Conservation (phyloP, 345 rosid genomes). For the Heritiera fomes region DNA sequence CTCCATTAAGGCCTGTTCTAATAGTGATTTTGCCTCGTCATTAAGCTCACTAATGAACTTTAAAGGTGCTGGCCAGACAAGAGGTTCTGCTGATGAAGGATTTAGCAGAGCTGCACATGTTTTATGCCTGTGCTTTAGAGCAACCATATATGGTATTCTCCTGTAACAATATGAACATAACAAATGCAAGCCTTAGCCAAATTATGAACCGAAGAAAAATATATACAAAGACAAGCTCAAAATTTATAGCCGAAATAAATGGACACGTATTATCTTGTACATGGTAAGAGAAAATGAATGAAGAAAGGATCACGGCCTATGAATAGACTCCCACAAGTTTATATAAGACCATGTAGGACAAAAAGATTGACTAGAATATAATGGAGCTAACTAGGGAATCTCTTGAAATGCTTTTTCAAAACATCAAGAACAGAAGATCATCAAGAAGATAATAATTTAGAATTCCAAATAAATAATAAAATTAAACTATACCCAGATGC, state of each 20-base stretch:
- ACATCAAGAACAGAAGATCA: constrained; percentile 3
- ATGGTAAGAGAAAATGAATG: background rate
- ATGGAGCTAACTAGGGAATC: background rate
- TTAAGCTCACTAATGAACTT: constrained; percentile 94
- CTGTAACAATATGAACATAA: constrained; percentile 38
- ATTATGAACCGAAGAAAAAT: background rate
- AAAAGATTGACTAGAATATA: background rate
- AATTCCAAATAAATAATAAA: background rate
- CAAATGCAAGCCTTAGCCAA: background rate
- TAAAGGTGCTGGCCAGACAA: constrained; percentile 97
- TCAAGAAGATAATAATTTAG: background rate
- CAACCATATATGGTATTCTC: constrained; percentile 87
- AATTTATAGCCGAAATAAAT: background rate
- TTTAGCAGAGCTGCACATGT: constrained; percentile 86
- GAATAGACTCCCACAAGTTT: constrained; percentile 7
- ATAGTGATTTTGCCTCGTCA: constrained; percentile 73
- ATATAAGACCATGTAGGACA: constrained; percentile 1
- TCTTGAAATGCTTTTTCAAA: background rate
- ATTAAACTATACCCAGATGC: constrained; percentile 64
- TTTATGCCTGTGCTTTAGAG: constrained; percentile 71
- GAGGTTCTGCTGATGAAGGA: constrained; percentile 93
- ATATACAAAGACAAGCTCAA: background rate
- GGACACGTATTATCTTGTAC: background rate
- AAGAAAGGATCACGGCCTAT: background rate
- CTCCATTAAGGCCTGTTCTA: constrained; percentile 86